Base-by-base conservation (phyloP, 306 rosid species). In the Phaseolus lunatus region DNA sequence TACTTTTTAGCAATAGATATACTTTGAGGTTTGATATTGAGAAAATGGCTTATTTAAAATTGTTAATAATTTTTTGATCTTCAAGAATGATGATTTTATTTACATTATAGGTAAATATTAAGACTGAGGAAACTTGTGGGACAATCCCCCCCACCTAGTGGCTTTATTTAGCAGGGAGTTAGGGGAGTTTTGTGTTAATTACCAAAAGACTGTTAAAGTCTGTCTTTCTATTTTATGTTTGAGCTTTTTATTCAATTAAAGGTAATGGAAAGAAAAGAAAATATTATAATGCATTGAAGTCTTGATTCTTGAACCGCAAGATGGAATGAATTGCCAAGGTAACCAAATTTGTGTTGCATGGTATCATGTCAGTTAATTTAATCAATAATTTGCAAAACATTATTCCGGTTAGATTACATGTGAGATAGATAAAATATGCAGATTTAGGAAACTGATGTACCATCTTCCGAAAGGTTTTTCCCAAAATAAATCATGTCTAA, bases 1-100 rank as follows among this genome's bases (percentile, higher is more conserved):
- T 76, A 49, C 53, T 41, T 78, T 78, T 64, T 20, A 50, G 59
- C 78, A 50, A n/a, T 50, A 6, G 14, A 29, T 72, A 37, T 11
- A 47, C 47, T 33, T 61, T 48, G 56, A 22, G 37, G 18, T 12
- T 27, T 66, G 47, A 78, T 33, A 47, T 59, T 47, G 39, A 6
- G 18, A 77, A 70, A 59, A 19, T 29, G 68, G 75, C 18, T 74
- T 48, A 47, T 5, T 15, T 29, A 61, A 61, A 29, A 45, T 26
- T 47, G 11, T 53, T 45, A 29, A 45, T 27, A 47, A 26, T 61
- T 48, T 11, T n/a, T 15, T 39, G 54, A 77, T 53, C 9, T 44
- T 23, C 16, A 16, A 14, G 39, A 67, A 14, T 54, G 54, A 33
- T 33, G 27, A 15, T 64, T 48, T 63, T 35, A 20, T 52, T 47